Conservation (phyloP, 2,329 filamentous ascomycete species). For the Paecilomyces dactylethromorphus region DNA sequence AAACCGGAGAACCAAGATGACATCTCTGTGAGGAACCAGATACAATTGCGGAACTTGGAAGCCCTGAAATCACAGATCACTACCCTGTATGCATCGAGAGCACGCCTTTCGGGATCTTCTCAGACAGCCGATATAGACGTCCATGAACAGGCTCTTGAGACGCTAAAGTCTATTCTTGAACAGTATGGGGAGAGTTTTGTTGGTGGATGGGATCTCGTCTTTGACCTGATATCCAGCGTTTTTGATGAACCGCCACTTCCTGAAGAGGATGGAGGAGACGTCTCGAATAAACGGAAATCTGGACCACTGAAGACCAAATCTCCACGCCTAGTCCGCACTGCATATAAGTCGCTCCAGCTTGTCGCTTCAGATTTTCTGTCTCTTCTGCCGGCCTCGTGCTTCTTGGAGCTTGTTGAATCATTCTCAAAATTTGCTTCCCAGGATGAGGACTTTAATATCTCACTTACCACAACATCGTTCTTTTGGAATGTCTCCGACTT, state of each 20-base stretch:
- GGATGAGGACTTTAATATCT: constrained; percentile 88
- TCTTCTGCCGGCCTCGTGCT: constrained; percentile 64
- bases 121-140: constrained; percentile 68
- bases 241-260: constrained; percentile 49
- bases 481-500: constrained; percentile 96
- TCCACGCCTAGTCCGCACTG: constrained; percentile 70
- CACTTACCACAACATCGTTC: constrained; percentile 87
- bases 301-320: constrained; percentile 41
- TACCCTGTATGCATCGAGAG: constrained; percentile 50
- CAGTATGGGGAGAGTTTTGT: constrained; percentile 78
- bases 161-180: constrained; percentile 75
- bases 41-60: constrained; percentile 67
- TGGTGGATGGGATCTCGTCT: constrained; percentile 78
- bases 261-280: constrained; percentile 20
- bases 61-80: constrained; percentile 58
- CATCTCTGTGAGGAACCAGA: constrained; percentile 47
- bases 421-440: constrained; percentile 86
- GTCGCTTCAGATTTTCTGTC: constrained; percentile 91
- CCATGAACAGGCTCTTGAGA: constrained; percentile 72
- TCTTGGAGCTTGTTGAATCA: constrained; percentile 73
- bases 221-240: constrained; percentile 77
- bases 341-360: constrained; percentile 84
- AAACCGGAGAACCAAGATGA: constrained; percentile 30
- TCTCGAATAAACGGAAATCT: constrained; percentile 7
- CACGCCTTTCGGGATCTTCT: constrained; percentile 50